Conservation (phyloP, 2,329 filamentous ascomycete species). For the Cordyceps sp. region DNA sequence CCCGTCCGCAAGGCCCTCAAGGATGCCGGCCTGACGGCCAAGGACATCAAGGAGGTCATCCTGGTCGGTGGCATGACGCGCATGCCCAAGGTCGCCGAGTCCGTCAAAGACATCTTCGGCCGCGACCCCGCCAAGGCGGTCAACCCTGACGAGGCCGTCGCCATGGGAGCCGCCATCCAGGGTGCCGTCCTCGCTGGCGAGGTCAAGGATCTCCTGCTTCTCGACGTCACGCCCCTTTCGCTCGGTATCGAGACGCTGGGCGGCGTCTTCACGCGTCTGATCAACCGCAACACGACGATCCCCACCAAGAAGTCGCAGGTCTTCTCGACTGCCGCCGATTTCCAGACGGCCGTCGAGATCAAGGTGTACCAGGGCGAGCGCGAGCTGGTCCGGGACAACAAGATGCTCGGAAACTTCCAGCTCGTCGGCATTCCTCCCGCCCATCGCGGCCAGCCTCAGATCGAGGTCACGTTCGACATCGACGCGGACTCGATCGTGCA, state of each 20-base stretch:
- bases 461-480: constrained; percentile 98
- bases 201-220: constrained; percentile 86
- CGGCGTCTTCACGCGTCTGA: constrained; percentile 93
- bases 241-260: constrained; percentile 97
- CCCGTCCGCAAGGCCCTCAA: constrained; percentile 94
- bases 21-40: constrained; percentile 79
- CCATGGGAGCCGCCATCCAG: constrained; percentile 93
- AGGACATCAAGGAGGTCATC: constrained; percentile 95
- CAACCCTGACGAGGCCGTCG: constrained; percentile 96
- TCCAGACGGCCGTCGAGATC: constrained; percentile 98
- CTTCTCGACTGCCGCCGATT: constrained; percentile 94
- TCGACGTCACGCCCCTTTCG: constrained; percentile 89
- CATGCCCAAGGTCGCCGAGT: constrained; percentile 96
- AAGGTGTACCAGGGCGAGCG: constrained; percentile 99
- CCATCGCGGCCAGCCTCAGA: constrained; percentile 87
- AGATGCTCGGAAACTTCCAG: constrained; percentile 98
- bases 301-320: constrained; percentile 98
- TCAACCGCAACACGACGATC: constrained; percentile 98
- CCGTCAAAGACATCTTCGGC: constrained; percentile 91
- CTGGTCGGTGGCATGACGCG: constrained; percentile 98
- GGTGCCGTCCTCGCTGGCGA: constrained; percentile 93
- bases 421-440: constrained; percentile 92
- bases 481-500: constrained; percentile 96
- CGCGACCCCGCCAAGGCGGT: constrained; percentile 95
- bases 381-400: constrained; percentile 98